Conservation (phyloP, 2,329 filamentous ascomycete species). For the Ophioceras dolichostomum region DNA sequence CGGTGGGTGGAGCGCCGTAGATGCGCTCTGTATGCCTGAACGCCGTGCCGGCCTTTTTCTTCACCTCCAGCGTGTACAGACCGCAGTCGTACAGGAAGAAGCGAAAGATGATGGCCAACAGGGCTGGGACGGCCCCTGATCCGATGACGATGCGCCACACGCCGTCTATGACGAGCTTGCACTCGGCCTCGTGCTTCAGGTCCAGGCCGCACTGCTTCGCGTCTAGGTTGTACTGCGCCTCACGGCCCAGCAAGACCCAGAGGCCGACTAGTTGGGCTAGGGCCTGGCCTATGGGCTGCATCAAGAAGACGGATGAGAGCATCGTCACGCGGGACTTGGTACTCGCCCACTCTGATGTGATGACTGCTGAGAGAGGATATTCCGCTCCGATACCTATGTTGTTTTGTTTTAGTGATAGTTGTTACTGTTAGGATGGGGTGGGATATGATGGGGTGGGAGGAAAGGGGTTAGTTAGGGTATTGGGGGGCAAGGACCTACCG, state of each 20-base stretch:
- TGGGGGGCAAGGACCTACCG: conserved; percentile 16
- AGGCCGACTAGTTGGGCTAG: conserved; percentile 50
- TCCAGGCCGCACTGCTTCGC: conserved; percentile 36
- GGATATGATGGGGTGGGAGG: conserved; percentile 5
- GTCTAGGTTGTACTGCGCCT: conserved; percentile 26
- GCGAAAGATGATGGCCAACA: conserved; percentile 52
- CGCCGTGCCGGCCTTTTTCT: conserved; percentile 45
- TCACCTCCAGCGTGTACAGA: conserved; percentile 52
- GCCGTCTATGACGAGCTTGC: conserved; percentile 37
- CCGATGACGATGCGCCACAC: conserved; percentile 59
- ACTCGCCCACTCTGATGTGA: conserved; percentile 52
- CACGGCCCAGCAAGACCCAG: conserved; percentile 33
- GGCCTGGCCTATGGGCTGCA: conserved; percentile 57
- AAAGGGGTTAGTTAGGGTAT: background rate
- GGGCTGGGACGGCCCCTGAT: conserved; percentile 49
- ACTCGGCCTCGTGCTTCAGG: conserved; percentile 28
- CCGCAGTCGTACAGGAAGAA: conserved; percentile 56
- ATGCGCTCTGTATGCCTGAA: conserved; percentile 47
- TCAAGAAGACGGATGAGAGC: conserved; percentile 56
- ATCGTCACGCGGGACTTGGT: conserved; percentile 55
- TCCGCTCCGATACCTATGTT: conserved; percentile 49
- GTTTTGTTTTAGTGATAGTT: too few species aligned
- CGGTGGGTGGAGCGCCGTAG: conserved; percentile 29
- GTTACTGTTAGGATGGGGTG: too few species aligned
- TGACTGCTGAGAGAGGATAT: conserved; percentile 55